These are phyloP conservation scores for Phytopythium helicoides DNA, from an alignment of 352 stramenopile genomes.

Conservation along the genomic window DNA sequence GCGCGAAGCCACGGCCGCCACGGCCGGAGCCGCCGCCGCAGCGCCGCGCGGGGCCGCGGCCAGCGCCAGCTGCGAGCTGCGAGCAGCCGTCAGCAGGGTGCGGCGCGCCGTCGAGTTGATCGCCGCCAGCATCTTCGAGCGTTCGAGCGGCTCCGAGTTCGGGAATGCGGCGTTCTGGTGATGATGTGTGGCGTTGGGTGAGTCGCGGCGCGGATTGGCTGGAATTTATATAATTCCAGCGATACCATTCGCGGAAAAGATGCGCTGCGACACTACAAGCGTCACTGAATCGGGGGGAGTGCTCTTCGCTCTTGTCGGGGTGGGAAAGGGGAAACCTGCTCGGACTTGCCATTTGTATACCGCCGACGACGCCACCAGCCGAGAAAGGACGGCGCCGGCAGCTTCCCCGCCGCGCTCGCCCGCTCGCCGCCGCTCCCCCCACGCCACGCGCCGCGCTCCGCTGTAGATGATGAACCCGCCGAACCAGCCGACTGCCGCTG, in stretches of 20 bases:
- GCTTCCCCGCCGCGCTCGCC: too few species aligned
- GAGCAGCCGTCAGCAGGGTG: slow-evolving; percentile 25
- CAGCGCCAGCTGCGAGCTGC: slow-evolving; percentile 15
- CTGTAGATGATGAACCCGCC: slow-evolving; percentile 35
- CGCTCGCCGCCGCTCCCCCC: not conserved
- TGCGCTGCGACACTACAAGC: not conserved
- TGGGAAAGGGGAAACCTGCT: too few species aligned
- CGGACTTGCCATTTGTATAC: too few species aligned
- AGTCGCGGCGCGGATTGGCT: slow-evolving; percentile 1
- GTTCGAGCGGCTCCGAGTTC: slow-evolving; percentile 7
- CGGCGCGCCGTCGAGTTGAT: slow-evolving; percentile 30
- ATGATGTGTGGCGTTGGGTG: slow-evolving; percentile 3
- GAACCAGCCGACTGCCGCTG: slow-evolving; percentile 19
- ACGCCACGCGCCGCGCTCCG: not conserved
- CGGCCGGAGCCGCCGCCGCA: slow-evolving; percentile 2
- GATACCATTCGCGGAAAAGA: slow-evolving; percentile 1
- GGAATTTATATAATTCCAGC: not conserved
- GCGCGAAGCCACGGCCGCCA: slow-evolving; percentile 4
- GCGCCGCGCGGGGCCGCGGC: slow-evolving; percentile 1
- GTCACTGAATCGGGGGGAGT: not conserved
- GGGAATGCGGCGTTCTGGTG: not conserved
- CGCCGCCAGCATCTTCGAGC: slow-evolving; percentile 28
- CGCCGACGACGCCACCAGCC: too few species aligned
- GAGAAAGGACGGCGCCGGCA: too few species aligned
- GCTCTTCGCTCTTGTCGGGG: not conserved